phyloP scores from a whole-genome alignment of 2,329 filamentous ascomycete genomes.

The Fusarium odoratissimum region DNA sequence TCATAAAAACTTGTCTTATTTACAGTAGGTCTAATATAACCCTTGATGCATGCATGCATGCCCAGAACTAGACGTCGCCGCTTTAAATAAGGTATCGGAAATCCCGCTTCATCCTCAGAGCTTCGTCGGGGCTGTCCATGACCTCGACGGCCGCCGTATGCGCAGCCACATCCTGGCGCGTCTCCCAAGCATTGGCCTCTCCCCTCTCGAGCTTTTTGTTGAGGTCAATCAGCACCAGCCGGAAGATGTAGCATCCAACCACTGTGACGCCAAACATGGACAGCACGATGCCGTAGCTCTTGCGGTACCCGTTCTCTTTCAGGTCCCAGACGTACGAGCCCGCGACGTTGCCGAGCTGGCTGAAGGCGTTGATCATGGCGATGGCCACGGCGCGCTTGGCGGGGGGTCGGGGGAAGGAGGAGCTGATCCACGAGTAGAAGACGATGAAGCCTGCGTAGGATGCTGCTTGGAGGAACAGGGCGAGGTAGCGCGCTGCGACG shows the following conservation, averaged over 20 bases:
- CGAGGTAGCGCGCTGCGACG: slow-evolving; percentile 67
- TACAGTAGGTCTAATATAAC: not conserved
- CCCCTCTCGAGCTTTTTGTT: slow-evolving; percentile 61
- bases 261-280: slow-evolving; percentile 73
- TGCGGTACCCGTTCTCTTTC: slow-evolving; percentile 68
- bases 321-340: slow-evolving; percentile 73
- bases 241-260: slow-evolving; percentile 62
- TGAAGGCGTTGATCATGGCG: slow-evolving; percentile 69
- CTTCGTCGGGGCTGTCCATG: slow-evolving; percentile 57
- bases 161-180: slow-evolving; percentile 52
- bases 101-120: slow-evolving; percentile 58
- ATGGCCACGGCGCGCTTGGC: slow-evolving; percentile 72
- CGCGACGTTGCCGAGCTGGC: slow-evolving; percentile 68
- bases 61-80: not conserved
- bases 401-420: slow-evolving; percentile 67
- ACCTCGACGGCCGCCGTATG: slow-evolving; percentile 54
- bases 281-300: slow-evolving; percentile 73
- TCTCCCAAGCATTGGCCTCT: slow-evolving; percentile 53
- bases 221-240: slow-evolving; percentile 57
- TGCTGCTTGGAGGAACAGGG: slow-evolving; percentile 68
- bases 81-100: slow-evolving; percentile 60
- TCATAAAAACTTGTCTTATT: not conserved
- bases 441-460: slow-evolving; percentile 70
- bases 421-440: slow-evolving; percentile 69
- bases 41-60: not conserved